Evolutionary conservation across 2,329 filamentous ascomycete genomes (phyloP).

Genomic region (Nemania serpens): DNA sequence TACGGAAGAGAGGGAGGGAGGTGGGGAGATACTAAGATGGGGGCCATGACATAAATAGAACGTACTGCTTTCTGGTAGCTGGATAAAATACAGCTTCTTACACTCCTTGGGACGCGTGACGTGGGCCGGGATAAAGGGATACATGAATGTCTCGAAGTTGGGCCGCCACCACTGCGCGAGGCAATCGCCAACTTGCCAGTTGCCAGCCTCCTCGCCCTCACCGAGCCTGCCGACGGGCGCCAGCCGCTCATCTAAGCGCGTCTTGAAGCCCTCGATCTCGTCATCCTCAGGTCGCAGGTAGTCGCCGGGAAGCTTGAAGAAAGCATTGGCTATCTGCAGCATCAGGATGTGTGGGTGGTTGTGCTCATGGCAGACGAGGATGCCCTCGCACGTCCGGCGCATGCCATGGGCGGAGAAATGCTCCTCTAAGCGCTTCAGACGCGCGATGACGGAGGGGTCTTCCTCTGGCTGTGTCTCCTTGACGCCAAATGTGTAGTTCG

Average conservation of each 20-base stretch:
- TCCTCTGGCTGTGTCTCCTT: constrained; percentile 99
- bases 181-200: constrained; percentile 94
- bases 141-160: constrained; percentile 99
- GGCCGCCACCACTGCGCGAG: constrained; percentile 98
- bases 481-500: constrained; percentile 98
- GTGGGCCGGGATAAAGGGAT: constrained; percentile 95
- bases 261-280: constrained; percentile 94
- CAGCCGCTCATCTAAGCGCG: constrained; percentile 86
- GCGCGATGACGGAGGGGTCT: constrained; percentile 91
- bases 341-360: constrained; percentile 98
- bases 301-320: constrained; percentile 98
- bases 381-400: constrained; percentile 95
- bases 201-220: constrained; percentile 80
- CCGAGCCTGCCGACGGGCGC: constrained; percentile 88
- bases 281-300: constrained; percentile 89
- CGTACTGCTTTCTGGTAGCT: constrained; percentile 87
- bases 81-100: constrained; percentile 98
- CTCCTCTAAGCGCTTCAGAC: constrained; percentile 92
- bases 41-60: constrained; percentile 20
- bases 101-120: constrained; percentile 97
- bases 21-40: background rate
- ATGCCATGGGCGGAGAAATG: constrained; percentile 93
- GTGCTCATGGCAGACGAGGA: constrained; percentile 97
- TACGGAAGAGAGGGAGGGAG: background rate
- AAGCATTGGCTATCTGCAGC: constrained; percentile 98